phyloP scores from a whole-genome alignment of 495 filamentous ascomycete genomes.

The Tuber calosporum region DNA sequence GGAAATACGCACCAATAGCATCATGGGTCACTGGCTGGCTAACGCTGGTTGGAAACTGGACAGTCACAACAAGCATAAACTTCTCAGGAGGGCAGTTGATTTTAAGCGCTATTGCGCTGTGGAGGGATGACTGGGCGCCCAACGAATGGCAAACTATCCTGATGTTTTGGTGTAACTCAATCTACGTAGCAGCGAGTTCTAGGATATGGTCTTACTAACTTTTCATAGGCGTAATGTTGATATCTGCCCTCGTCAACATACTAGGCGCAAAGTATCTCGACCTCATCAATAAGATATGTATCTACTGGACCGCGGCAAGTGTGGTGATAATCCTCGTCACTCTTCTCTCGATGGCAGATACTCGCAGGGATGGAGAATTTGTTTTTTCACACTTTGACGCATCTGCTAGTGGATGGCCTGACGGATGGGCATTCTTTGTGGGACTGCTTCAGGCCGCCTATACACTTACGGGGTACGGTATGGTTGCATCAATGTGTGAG shows the following conservation, averaged over 20 bases:
- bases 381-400: conserved; percentile 60
- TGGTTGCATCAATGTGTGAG: conserved; percentile 55
- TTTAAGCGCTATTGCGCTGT: conserved; percentile 55
- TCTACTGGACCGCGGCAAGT: conserved; percentile 58
- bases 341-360: conserved; percentile 53
- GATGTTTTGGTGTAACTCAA: conserved; percentile 53
- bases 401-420: conserved; percentile 51
- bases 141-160: conserved; percentile 58
- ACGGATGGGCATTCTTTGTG: conserved; percentile 52
- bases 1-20: conserved; percentile 47
- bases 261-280: conserved; percentile 55
- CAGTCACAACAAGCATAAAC: conserved; percentile 49
- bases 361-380: conserved; percentile 49
- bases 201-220: neutral
- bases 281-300: conserved; percentile 61
- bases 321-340: conserved; percentile 57
- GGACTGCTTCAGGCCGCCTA: conserved; percentile 52
- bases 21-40: conserved; percentile 50
- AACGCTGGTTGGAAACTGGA: conserved; percentile 51
- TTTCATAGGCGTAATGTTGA: conserved; percentile 47
- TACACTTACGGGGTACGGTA: conserved; percentile 55
- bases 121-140: conserved; percentile 56
- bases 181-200: neutral
- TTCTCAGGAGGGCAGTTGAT: conserved; percentile 56
- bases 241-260: conserved; percentile 54